phyloP scores from a whole-genome alignment of 2,329 filamentous ascomycete genomes.

The Albophoma yamanashiensis region DNA sequence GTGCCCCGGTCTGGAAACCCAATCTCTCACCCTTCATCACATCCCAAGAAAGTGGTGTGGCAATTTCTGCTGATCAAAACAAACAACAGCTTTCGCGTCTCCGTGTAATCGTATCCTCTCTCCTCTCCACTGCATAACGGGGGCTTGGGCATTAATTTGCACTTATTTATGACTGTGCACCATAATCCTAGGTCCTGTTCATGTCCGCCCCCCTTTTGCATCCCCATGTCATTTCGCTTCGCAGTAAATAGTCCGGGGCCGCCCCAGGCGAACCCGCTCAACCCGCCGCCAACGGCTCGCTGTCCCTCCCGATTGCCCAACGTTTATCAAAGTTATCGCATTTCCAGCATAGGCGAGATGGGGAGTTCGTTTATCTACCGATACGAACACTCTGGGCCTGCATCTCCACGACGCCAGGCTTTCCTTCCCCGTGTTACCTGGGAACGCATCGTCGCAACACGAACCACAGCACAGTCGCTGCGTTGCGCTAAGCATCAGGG shows the following conservation, averaged over 20 bases:
- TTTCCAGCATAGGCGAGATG: not conserved
- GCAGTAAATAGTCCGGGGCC: conserved; percentile 5
- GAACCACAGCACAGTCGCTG: not conserved
- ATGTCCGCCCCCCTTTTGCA: not conserved
- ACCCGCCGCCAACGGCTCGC: not conserved
- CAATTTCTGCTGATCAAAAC: conserved; percentile 17
- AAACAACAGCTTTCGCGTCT: conserved; percentile 14
- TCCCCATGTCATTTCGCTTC: conserved; percentile 20
- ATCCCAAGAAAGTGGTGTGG: not conserved
- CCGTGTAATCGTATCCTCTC: conserved; percentile 1
- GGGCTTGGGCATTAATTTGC: conserved; percentile 1
- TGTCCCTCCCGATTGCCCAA: conserved; percentile 3
- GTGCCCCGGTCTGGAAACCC: not conserved
- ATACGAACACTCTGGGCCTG: not conserved
- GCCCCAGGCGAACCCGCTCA: not conserved
- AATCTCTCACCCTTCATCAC: not conserved
- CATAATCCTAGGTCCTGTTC: not conserved
- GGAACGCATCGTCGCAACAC: not conserved
- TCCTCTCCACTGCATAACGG: conserved; percentile 11
- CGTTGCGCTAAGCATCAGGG: not conserved
- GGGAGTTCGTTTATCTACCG: not conserved
- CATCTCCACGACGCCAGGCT: not conserved
- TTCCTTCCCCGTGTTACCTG: not conserved
- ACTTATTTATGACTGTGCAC: not conserved
- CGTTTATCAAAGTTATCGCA: conserved; percentile 10